phyloP scores from a whole-genome alignment of 768 basidiomycete species.

The Auriscalpium orientale region DNA sequence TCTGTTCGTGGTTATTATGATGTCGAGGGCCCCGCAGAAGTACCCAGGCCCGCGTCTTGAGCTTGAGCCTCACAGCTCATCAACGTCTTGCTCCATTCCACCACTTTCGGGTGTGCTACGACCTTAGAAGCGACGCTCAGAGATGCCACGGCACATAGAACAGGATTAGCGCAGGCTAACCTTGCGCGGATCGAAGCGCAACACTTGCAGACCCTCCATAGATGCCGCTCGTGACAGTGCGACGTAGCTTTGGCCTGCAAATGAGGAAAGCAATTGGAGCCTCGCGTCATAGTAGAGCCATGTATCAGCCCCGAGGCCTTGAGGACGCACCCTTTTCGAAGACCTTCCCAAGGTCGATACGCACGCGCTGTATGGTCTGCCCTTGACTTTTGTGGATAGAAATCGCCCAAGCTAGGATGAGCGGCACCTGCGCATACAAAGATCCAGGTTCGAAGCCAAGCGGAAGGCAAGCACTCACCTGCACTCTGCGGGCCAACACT shows the following conservation, averaged over 20 bases:
- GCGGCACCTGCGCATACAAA: slow-evolving; percentile 40
- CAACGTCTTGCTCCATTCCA: slow-evolving; percentile 35
- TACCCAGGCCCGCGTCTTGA: too few species aligned
- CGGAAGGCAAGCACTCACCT: slow-evolving; percentile 20
- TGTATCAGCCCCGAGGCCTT: too few species aligned
- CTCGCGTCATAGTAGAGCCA: background rate
- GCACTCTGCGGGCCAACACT: slow-evolving; percentile 39
- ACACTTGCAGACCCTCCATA: slow-evolving; percentile 45
- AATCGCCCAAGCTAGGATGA: slow-evolving; percentile 75
- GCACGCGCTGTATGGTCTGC: slow-evolving; percentile 60
- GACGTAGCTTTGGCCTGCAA: slow-evolving; percentile 40
- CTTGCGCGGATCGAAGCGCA: slow-evolving; percentile 46
- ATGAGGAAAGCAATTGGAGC: background rate
- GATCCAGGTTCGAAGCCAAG: background rate
- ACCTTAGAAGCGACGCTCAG: slow-evolving; percentile 21
- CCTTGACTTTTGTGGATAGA: slow-evolving; percentile 77
- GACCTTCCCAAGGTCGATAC: slow-evolving; percentile 56
- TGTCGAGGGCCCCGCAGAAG: too few species aligned
- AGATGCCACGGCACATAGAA: background rate
- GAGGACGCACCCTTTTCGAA: slow-evolving; percentile 44
- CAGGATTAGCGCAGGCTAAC: slow-evolving; percentile 17
- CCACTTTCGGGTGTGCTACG: slow-evolving; percentile 35
- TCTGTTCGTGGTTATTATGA: too few species aligned
- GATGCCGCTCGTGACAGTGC: slow-evolving; percentile 46
- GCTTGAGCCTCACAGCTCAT: background rate